Conservation (phyloP, 306 rosid species). For the Neltuma alba region DNA sequence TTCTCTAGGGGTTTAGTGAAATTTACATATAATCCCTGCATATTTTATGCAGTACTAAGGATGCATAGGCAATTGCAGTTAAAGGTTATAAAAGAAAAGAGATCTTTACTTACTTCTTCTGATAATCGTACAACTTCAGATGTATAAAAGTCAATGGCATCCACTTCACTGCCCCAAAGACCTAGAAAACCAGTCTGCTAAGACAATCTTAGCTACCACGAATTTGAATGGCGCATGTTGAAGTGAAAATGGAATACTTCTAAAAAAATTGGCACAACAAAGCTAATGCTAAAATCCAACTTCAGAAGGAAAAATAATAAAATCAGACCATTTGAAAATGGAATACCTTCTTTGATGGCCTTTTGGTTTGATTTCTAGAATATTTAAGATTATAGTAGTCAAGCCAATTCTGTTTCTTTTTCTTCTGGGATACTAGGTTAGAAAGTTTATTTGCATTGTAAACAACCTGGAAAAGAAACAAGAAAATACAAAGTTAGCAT, state of each 20-base stretch:
- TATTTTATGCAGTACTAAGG: background rate
- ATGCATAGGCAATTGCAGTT: conserved; percentile 9
- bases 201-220: conserved; percentile 29
- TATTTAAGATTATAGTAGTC: conserved; percentile 80
- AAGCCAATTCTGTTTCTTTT: conserved; percentile 83
- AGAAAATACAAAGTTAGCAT: conserved; percentile 18
- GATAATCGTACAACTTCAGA: conserved; percentile 59
- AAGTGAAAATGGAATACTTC: background rate
- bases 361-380: conserved; percentile 68
- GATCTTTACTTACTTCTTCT: conserved; percentile 60
- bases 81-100: conserved; percentile 14
- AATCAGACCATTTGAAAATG: conserved; percentile 29
- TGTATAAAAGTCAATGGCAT: conserved; percentile 73
- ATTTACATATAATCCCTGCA: background rate
- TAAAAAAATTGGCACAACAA: background rate
- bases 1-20: background rate
- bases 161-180: conserved; percentile 72
- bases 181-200: conserved; percentile 96
- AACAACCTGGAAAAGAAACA: conserved; percentile 72
- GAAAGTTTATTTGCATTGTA: conserved; percentile 86
- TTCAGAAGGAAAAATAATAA: conserved; percentile 14
- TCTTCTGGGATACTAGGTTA: conserved; percentile 72
- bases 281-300: conserved; percentile 10
- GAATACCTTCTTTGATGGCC: conserved; percentile 76
- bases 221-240: conserved; percentile 22